phyloP scores from a whole-genome alignment of 306 rosid species.

The Trifolium repens region DNA sequence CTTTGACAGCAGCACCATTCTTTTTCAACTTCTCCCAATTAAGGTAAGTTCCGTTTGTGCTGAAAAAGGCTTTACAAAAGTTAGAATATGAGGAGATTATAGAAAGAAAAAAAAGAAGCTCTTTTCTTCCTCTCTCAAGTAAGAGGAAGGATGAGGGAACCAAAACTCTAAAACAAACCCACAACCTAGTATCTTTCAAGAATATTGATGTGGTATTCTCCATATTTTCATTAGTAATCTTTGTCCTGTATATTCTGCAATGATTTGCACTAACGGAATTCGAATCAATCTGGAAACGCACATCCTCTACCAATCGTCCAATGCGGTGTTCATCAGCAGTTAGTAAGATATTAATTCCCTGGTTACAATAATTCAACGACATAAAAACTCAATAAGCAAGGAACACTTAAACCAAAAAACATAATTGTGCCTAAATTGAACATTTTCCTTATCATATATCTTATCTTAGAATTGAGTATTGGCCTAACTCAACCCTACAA shows the following conservation, averaged over 20 bases:
- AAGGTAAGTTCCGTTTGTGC: constrained; percentile 88
- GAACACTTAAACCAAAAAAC: neutral
- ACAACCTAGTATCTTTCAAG: constrained; percentile 84
- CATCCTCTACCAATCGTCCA: constrained; percentile 68
- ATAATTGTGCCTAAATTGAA: no score
- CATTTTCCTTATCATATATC: no score
- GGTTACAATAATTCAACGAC: constrained; percentile 40
- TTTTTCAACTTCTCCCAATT: constrained; percentile 80
- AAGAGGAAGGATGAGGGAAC: neutral
- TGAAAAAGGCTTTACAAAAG: constrained; percentile 50
- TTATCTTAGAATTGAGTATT: no score
- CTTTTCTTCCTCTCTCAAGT: constrained; percentile 15
- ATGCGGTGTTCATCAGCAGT: constrained; percentile 73
- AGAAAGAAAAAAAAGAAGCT: neutral
- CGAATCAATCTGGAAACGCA: constrained; percentile 76
- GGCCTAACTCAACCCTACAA: no score
- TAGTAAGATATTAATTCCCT: constrained; percentile 84
- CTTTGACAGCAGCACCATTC: constrained; percentile 64
- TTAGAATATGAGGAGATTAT: constrained; percentile 26
- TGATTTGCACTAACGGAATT: constrained; percentile 73
- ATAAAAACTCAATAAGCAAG: neutral
- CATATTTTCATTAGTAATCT: constrained; percentile 51
- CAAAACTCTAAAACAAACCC: constrained; percentile 23
- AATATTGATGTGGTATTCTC: constrained; percentile 55
- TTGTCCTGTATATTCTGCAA: constrained; percentile 72